Evolutionary conservation across 148 eudicot genomes (phyloP).

Genomic region (Camellia lanceoleosa): DNA sequence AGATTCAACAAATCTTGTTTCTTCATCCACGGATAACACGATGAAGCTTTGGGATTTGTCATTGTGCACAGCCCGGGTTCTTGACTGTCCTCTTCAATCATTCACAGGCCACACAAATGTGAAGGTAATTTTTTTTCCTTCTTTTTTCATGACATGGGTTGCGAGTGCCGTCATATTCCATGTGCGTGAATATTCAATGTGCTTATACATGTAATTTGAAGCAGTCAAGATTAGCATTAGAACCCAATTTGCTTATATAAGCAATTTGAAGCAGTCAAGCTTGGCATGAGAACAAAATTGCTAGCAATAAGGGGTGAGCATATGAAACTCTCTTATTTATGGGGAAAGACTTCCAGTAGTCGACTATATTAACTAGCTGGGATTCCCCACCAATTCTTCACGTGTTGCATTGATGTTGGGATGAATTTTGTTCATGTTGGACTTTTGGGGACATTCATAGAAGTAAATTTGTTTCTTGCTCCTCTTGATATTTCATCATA

Average conservation of each 20-base stretch:
- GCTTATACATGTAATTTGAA: neutral
- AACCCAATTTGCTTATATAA: too few relatives aligned
- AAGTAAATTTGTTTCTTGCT: neutral
- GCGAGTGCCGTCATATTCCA: neutral
- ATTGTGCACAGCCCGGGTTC: constrained; percentile 60
- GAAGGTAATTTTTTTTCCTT: constrained; percentile 49
- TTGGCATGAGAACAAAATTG: neutral
- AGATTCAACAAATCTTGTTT: constrained; percentile 70
- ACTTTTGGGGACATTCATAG: too few relatives aligned
- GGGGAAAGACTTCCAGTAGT: too few relatives aligned
- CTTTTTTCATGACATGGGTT: neutral
- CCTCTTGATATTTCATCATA: too few relatives aligned
- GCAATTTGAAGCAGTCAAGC: neutral
- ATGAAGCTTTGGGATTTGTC: constrained; percentile 98
- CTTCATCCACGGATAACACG: constrained; percentile 90
- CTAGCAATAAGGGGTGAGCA: neutral
- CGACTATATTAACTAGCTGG: too few relatives aligned
- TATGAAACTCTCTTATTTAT: neutral
- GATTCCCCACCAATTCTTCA: too few relatives aligned
- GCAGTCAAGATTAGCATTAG: too few relatives aligned
- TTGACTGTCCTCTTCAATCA: constrained; percentile 80
- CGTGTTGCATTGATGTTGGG: too few relatives aligned
- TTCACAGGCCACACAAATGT: constrained; percentile 87
- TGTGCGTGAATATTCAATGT: neutral
- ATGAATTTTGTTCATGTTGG: too few relatives aligned